A percentile compares a stretch with the other conserved stretches of the same genome.
Evolutionary conservation across 495 filamentous ascomycete genomes (phyloP).

Genomic region (Articulospora tetracladia): DNA sequence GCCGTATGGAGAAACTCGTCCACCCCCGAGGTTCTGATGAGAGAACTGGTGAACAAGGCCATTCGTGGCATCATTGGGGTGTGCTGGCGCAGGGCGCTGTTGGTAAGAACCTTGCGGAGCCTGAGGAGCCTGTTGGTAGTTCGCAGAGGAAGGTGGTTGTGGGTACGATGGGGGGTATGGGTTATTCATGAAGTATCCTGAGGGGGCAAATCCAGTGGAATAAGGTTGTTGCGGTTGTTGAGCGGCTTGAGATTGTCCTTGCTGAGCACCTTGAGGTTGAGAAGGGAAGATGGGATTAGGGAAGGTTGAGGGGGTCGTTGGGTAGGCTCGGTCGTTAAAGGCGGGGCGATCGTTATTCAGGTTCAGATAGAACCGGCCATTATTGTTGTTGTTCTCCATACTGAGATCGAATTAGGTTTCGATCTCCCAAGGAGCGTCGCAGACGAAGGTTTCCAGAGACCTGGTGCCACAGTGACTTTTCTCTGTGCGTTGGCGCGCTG

Average conservation of each 20-base stretch:
- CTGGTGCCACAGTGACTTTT: constrained; percentile 10
- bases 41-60: constrained; percentile 94
- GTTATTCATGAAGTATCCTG: constrained; percentile 65
- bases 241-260: constrained; percentile 23
- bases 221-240: constrained; percentile 47
- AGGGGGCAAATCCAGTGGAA: constrained; percentile 42
- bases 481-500: not conserved
- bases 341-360: constrained; percentile 61
- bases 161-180: constrained; percentile 31
- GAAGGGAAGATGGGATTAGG: constrained; percentile 79
- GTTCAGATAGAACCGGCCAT: constrained; percentile 67
- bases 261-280: constrained; percentile 31
- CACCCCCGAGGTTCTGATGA: constrained; percentile 84
- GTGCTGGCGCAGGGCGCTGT: constrained; percentile 45
- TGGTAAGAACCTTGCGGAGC: constrained; percentile 49
- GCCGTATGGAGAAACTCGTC: constrained; percentile 60
- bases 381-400: constrained; percentile 38
- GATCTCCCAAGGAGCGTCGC: constrained; percentile 33
- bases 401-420: constrained; percentile 31
- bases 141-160: constrained; percentile 27
- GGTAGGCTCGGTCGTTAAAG: constrained; percentile 71
- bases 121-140: constrained; percentile 31
- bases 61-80: constrained; percentile 66
- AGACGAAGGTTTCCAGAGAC: not conserved
- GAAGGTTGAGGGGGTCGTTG: constrained; percentile 94